A percentile compares a stretch with the other conserved stretches of the same genome.
Conservation (phyloP, 2,329 filamentous ascomycete genomes). For the Epichloe amarillans region DNA sequence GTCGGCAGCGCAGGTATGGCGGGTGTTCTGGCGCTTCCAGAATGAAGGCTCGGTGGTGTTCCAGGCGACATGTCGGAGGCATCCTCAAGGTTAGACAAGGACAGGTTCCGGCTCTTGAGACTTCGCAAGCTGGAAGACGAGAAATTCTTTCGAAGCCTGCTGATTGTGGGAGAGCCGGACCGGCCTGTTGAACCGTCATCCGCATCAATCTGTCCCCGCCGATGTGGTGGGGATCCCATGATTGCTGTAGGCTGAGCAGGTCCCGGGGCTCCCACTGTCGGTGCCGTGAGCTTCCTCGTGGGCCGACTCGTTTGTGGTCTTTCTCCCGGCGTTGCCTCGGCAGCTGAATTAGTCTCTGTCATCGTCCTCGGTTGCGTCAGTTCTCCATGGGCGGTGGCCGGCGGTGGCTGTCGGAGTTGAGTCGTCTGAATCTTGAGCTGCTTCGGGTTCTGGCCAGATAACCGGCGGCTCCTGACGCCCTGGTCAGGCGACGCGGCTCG, state of each 20-base stretch:
- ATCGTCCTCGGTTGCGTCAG: background rate
- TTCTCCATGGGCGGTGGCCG: slow-evolving; percentile 6
- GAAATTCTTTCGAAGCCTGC: slow-evolving; percentile 48
- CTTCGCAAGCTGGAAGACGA: slow-evolving; percentile 59
- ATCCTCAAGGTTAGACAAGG: slow-evolving; percentile 47
- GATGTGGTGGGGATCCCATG: slow-evolving; percentile 19
- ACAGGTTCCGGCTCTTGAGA: slow-evolving; percentile 62
- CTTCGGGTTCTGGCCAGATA: slow-evolving; percentile 69
- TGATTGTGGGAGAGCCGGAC: slow-evolving; percentile 39
- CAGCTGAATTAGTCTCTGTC: slow-evolving; percentile 6
- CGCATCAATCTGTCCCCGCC: slow-evolving; percentile 19
- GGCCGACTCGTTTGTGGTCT: slow-evolving; percentile 3
- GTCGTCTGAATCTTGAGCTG: slow-evolving; percentile 80
- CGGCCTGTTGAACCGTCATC: slow-evolving; percentile 26
- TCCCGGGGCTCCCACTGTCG: slow-evolving; percentile 4
- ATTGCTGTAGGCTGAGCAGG: slow-evolving; percentile 5
- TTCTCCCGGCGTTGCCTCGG: slow-evolving; percentile 4
- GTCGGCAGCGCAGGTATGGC: slow-evolving; percentile 52
- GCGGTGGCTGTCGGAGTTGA: slow-evolving; percentile 15
- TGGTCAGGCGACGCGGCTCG: slow-evolving; percentile 21
- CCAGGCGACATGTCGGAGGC: slow-evolving; percentile 54
- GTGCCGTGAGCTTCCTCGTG: slow-evolving; percentile 1
- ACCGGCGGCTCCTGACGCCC: slow-evolving; percentile 59
- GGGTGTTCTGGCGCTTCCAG: slow-evolving; percentile 38
- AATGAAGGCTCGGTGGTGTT: slow-evolving; percentile 60